Base-by-base conservation (phyloP, 192 early-diverging fungal genomes). In the Coemansia sp. region DNA sequence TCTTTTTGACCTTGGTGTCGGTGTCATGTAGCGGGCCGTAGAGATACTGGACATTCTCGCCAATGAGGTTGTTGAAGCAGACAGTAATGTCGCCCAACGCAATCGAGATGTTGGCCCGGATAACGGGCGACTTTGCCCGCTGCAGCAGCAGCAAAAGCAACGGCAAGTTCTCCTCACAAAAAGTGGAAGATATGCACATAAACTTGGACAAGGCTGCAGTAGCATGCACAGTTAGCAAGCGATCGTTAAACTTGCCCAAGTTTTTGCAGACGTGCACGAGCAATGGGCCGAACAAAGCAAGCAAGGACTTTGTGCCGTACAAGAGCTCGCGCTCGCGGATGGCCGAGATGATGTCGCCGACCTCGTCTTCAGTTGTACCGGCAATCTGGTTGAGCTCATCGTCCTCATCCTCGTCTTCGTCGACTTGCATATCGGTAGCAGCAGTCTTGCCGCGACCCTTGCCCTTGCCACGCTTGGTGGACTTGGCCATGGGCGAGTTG, bases 31-130 rank as follows among this genome's bases (percentile, higher is more conserved):
- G 85, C 13, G 95, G 92, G 19, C 93, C 93, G 74, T 99, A 99
- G 2, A 99, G 87, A 70, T 94, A 96, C 16, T 89, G 85, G 63
- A 98, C 97, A 67, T 99, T 95, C 69, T 95, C 92, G 74, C 98
- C 96, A 71, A 99, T 97, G 29, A 99, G 75, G 39, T 90, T 96
- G 75, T 92, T 97, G 86, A 98, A 99, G 77, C 91, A 95, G n/a
- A 98, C 92, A 6, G 95, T 87, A 85, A 99, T 93, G 70, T 99
- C 98, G 66, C 98, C 97, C n/a, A 99, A 81, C 0, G 95, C 97
- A 69, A 99, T 98, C 59, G 95, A 89, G 57, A 95, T 89, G 84
- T 99, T 99, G 74, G 92, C 89, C 7, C 96, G 89, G 70, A 98
- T 95, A 13, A 89, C 87, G 7, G 94, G 89, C 57, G 94, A 89